These are phyloP conservation scores for Zygosaccharomyces pseudobailii DNA, from an alignment of 1,139 yeast genomes.

Conservation along the genomic window DNA sequence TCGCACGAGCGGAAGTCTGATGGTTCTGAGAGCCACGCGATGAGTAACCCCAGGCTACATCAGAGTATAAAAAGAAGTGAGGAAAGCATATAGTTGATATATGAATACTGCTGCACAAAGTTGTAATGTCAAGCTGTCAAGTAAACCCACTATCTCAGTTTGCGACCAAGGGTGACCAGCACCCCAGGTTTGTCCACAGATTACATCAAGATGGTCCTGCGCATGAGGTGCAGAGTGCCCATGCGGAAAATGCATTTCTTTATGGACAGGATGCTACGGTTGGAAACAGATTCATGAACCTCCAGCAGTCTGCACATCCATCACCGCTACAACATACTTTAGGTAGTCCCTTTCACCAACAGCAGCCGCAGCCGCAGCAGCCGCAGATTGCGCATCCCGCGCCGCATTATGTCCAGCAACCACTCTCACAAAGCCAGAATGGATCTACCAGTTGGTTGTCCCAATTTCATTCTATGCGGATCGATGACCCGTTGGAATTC, in stretches of 20 bases:
- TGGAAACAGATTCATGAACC: background rate
- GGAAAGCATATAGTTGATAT: too few species aligned
- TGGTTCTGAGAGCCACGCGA: slow-evolving; percentile 1
- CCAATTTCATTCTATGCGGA: slow-evolving; percentile 26
- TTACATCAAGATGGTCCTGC: background rate
- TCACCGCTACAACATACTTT: background rate
- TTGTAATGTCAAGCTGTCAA: slow-evolving; percentile 15
- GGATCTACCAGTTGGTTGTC: slow-evolving; percentile 16
- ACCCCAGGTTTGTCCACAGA: background rate
- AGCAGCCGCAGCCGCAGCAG: background rate
- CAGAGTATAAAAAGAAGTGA: background rate
- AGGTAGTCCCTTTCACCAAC: background rate
- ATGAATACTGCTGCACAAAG: background rate
- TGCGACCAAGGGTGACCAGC: slow-evolving; percentile 14
- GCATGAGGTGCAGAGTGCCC: background rate
- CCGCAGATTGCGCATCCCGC: background rate
- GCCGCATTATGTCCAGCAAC: background rate
- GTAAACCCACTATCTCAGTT: slow-evolving; percentile 19
- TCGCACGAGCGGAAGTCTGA: slow-evolving; percentile 3
- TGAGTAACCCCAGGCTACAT: background rate
- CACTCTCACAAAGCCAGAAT: background rate
- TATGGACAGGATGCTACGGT: background rate
- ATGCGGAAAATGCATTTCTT: background rate
- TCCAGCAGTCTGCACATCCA: background rate
- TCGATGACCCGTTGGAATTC: slow-evolving; percentile 30